Conservation (phyloP, 352 stramenopile species). For the Phytophthora litchii region DNA sequence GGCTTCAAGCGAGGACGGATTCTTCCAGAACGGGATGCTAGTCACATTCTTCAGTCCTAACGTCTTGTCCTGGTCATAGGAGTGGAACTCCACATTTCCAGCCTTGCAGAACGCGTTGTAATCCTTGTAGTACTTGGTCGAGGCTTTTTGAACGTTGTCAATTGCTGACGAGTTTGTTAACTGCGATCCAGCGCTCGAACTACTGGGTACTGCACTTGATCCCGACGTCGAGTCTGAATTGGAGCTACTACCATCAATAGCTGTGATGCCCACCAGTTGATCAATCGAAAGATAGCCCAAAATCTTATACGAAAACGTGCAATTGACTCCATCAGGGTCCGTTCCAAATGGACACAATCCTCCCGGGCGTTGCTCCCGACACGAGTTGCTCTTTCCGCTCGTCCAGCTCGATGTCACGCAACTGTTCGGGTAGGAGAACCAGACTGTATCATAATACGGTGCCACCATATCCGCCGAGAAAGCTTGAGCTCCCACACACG, state of each 20-base stretch:
- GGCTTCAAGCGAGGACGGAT: conserved; percentile 48
- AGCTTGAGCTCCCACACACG: conserved; percentile 63
- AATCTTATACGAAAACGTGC: conserved; percentile 64
- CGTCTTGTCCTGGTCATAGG: conserved; percentile 54
- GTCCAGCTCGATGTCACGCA: conserved; percentile 62
- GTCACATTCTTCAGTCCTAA: conserved; percentile 53
- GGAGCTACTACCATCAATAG: conserved; percentile 23
- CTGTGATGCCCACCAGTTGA: conserved; percentile 72
- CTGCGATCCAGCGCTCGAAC: conserved; percentile 36
- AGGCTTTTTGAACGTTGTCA: conserved; percentile 21
- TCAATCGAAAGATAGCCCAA: conserved; percentile 69
- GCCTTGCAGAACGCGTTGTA: conserved; percentile 59
- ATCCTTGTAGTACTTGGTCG: conserved; percentile 39
- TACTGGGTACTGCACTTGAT: conserved; percentile 31
- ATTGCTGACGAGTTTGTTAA: conserved; percentile 5
- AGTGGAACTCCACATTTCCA: conserved; percentile 58
- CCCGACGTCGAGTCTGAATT: conserved; percentile 23
- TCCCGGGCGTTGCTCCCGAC: conserved; percentile 40
- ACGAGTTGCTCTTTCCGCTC: conserved; percentile 49
- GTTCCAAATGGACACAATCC: conserved; percentile 63
- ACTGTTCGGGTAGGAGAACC: conserved; percentile 76
- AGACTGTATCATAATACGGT: conserved; percentile 69
- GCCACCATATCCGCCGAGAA: conserved; percentile 60
- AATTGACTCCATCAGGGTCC: conserved; percentile 54
- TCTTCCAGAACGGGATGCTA: conserved; percentile 65